phyloP scores from a whole-genome alignment of 805 yeast genomes.

The Ogataea methanolica region DNA sequence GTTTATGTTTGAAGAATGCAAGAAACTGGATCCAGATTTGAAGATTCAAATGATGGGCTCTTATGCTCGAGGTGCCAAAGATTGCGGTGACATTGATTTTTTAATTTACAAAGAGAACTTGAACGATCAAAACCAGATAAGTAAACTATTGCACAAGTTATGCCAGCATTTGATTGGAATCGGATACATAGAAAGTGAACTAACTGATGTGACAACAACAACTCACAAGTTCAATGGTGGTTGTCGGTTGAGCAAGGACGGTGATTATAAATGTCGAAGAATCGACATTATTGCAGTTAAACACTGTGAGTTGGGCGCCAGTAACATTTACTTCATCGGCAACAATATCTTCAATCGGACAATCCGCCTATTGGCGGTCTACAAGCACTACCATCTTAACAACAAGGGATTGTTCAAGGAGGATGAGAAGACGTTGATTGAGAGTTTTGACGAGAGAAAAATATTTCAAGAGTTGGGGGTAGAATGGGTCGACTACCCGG shows the following conservation, averaged over 20 bases:
- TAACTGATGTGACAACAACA: conserved; percentile 12
- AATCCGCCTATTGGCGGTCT: conserved; percentile 38
- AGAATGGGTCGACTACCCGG: conserved; percentile 21
- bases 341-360: conserved; percentile 47
- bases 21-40: conserved; percentile 32
- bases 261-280: conserved; percentile 39
- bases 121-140: conserved; percentile 18
- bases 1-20: conserved; percentile 20
- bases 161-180: conserved; percentile 7
- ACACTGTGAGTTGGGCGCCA: conserved; percentile 41
- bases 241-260: conserved; percentile 22
- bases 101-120: conserved; percentile 36
- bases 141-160: conserved; percentile 11
- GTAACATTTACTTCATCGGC: conserved; percentile 51
- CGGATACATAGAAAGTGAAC: conserved; percentile 20
- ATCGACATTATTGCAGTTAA: conserved; percentile 48
- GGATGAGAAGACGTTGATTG: conserved; percentile 28
- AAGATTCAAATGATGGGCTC: conserved; percentile 44
- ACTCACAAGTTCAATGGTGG: conserved; percentile 35
- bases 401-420: conserved; percentile 38
- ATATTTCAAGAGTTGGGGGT: conserved; percentile 44
- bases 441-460: conserved; percentile 37
- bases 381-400: conserved; percentile 34
- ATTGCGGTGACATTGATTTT: conserved; percentile 52
- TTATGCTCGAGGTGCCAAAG: conserved; percentile 42